phyloP scores from a whole-genome alignment of 2,329 filamentous ascomycete genomes.

The Amylocarpus encephaloides region DNA sequence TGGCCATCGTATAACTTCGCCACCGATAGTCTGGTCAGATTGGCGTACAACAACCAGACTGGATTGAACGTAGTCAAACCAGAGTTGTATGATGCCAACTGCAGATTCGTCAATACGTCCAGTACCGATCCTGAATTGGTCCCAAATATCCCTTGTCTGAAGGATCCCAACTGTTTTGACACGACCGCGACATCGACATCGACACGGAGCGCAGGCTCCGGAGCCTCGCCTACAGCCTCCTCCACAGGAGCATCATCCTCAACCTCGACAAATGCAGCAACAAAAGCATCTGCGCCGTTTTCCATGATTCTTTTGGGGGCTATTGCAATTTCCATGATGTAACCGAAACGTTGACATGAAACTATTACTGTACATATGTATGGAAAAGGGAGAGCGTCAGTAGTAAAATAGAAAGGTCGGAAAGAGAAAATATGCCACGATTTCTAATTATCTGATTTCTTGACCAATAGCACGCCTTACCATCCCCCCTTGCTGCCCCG shows the following conservation, averaged over 20 bases:
- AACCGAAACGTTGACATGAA: background rate
- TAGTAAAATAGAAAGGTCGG: too few species aligned
- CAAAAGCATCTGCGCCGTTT: background rate
- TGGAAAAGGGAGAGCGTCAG: background rate
- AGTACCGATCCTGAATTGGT: background rate
- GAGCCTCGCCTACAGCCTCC: background rate
- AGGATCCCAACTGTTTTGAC: background rate
- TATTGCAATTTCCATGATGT: background rate
- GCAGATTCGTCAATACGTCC: slow-evolving; percentile 18
- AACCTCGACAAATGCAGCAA: background rate
- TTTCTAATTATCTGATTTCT: background rate
- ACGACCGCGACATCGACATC: background rate
- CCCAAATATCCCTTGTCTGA: background rate
- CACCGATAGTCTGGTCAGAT: slow-evolving; percentile 24
- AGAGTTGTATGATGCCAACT: slow-evolving; percentile 24
- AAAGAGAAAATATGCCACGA: too few species aligned
- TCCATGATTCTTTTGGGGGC: background rate
- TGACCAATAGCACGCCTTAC: background rate
- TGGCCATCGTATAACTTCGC: slow-evolving; percentile 27
- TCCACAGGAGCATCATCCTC: background rate
- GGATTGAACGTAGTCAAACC: slow-evolving; percentile 28
- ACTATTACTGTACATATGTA: background rate
- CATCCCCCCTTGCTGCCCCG: background rate
- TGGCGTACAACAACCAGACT: slow-evolving; percentile 26
- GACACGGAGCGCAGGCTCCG: background rate